Conservation (phyloP, 2,329 filamentous ascomycete species). For the Microsporum audouinii region DNA sequence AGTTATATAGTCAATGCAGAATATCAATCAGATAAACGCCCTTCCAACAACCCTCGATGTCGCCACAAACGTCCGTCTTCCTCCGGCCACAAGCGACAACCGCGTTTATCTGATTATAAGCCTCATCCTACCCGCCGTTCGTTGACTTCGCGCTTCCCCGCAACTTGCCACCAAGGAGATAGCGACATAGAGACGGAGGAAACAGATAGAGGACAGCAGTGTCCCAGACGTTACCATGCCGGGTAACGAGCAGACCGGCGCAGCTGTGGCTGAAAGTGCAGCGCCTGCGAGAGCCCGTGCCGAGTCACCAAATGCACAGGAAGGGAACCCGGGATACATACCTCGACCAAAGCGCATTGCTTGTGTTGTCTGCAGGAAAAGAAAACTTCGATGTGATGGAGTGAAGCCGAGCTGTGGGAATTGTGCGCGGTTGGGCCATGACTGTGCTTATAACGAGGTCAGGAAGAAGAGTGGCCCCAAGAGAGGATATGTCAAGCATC, state of each 20-base stretch:
- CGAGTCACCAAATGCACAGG: slow-evolving; percentile 11
- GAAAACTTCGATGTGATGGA: slow-evolving; percentile 86
- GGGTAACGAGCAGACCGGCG: neutral
- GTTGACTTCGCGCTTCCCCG: neutral
- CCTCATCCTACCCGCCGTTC: neutral
- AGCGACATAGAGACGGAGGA: neutral
- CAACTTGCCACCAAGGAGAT: neutral
- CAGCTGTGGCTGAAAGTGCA: neutral
- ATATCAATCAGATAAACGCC: neutral
- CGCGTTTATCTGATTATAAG: neutral
- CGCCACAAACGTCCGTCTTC: neutral
- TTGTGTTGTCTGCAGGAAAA: slow-evolving; percentile 84
- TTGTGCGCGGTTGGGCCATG: slow-evolving; percentile 73
- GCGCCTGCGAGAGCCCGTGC: neutral
- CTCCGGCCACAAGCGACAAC: neutral
- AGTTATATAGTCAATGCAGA: neutral
- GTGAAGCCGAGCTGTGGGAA: slow-evolving; percentile 75
- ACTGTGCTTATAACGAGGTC: slow-evolving; percentile 83
- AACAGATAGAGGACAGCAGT: neutral
- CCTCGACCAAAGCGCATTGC: slow-evolving; percentile 86
- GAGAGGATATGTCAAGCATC: slow-evolving; percentile 82
- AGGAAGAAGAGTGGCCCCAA: slow-evolving; percentile 91
- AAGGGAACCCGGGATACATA: slow-evolving; percentile 45
- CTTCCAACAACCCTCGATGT: neutral
- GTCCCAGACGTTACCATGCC: neutral